Conservation (phyloP, 2,329 filamentous ascomycete genomes). For the Davidsoniella neocaledoniae region DNA sequence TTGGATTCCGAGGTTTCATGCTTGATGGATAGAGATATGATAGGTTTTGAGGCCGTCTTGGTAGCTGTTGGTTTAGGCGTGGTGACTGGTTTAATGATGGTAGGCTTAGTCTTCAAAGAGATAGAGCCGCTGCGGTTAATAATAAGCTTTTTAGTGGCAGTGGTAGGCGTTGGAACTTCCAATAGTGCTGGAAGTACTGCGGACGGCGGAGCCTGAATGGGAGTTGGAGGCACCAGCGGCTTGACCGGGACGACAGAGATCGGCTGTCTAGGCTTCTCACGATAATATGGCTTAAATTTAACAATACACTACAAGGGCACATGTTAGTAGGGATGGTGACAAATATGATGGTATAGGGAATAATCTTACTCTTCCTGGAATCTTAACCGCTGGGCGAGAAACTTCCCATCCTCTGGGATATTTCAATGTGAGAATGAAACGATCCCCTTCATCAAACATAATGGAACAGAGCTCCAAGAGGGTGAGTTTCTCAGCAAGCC, state of each 20-base stretch:
- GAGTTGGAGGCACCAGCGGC: neutral
- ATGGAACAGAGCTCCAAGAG: constrained; percentile 28
- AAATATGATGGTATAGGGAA: neutral
- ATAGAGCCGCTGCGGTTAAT: constrained; percentile 13
- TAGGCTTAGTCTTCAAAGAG: constrained; percentile 9
- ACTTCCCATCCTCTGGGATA: constrained; percentile 27
- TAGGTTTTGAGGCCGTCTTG: neutral
- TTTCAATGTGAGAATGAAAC: constrained; percentile 26
- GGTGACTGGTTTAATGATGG: constrained; percentile 2
- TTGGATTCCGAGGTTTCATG: constrained; percentile 7
- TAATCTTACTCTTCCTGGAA: constrained; percentile 22
- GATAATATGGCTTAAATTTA: constrained; percentile 24
- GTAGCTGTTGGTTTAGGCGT: neutral
- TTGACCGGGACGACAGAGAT: constrained; percentile 4
- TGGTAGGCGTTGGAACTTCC: neutral
- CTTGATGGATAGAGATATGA: constrained; percentile 12
- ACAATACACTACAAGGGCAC: constrained; percentile 18
- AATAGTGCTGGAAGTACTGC: neutral
- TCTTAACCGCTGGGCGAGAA: constrained; percentile 21
- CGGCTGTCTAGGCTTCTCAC: constrained; percentile 14
- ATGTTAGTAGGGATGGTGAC: neutral
- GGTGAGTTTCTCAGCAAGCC: constrained; percentile 25
- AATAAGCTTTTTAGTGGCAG: constrained; percentile 12
- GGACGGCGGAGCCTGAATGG: neutral
- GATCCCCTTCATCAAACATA: constrained; percentile 29